These are phyloP conservation scores for Phialemonium atrogriseum DNA, from an alignment of 2,329 filamentous ascomycete species.

Conservation along the genomic window DNA sequence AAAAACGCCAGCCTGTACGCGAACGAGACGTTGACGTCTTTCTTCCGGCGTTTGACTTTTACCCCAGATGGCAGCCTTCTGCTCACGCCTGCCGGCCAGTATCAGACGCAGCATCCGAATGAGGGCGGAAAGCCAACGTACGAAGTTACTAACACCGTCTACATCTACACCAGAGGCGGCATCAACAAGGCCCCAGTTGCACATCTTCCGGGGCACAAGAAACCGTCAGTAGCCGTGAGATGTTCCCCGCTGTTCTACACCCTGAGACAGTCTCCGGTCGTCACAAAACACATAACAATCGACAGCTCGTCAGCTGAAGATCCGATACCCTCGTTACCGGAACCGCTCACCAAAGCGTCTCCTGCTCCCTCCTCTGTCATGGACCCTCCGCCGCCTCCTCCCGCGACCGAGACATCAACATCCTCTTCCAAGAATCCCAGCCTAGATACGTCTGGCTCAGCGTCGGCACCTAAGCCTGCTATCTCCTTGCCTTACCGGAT, in stretches of 20 bases:
- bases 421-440: conserved; percentile 42
- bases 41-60: conserved; percentile 89
- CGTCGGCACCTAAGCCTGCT: conserved; percentile 55
- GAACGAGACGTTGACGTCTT: conserved; percentile 94
- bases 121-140: conserved; percentile 68
- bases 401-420: conserved; percentile 41
- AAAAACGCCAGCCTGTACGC: conserved; percentile 89
- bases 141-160: conserved; percentile 93
- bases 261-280: conserved; percentile 56
- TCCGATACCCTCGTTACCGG: conserved; percentile 73
- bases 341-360: conserved; percentile 62
- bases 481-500: conserved; percentile 89
- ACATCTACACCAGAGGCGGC: conserved; percentile 92
- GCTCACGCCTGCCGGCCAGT: conserved; percentile 91
- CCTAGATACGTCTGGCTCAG: conserved; percentile 36
- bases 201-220: conserved; percentile 94
- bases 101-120: conserved; percentile 66
- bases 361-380: conserved; percentile 55
- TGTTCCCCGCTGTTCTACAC: conserved; percentile 90
- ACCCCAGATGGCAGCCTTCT: conserved; percentile 91
- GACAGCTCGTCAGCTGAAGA: conserved; percentile 88
- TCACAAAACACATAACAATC: conserved; percentile 84
- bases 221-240: conserved; percentile 90
- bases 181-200: conserved; percentile 95
- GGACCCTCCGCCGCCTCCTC: conserved; percentile 67